Evolutionary conservation across 179 eudicot genomes (phyloP).

Genomic region (Silene coronaria): DNA sequence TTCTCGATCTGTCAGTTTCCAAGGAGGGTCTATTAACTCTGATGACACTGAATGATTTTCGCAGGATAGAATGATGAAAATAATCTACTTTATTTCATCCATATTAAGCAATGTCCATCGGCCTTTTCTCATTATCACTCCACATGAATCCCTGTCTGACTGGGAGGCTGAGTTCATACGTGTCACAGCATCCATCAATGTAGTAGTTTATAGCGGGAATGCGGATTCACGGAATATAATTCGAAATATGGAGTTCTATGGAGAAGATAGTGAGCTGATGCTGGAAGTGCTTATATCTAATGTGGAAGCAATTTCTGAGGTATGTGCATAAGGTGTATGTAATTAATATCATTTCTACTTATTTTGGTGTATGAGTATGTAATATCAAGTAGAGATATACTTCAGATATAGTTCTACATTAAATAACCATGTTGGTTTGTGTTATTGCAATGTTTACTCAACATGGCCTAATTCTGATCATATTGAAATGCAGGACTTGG

Average conservation of each 20-base stretch:
- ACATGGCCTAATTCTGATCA: background rate
- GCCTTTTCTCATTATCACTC: slow-evolving; percentile 60
- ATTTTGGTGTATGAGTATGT: background rate
- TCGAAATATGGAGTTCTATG: slow-evolving; percentile 49
- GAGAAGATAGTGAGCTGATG: slow-evolving; percentile 44
- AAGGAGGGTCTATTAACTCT: background rate
- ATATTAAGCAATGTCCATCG: slow-evolving; percentile 30
- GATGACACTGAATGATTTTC: slow-evolving; percentile 7
- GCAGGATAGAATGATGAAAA: slow-evolving; percentile 54
- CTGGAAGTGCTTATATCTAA: slow-evolving; percentile 63
- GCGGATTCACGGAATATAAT: slow-evolving; percentile 43
- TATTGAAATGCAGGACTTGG: slow-evolving; percentile 50
- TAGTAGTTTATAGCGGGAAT: slow-evolving; percentile 54
- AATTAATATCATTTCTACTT: background rate
- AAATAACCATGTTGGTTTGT: background rate
- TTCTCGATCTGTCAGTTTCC: slow-evolving; percentile 12
- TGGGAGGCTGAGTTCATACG: slow-evolving; percentile 75
- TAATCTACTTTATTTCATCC: slow-evolving; percentile 42
- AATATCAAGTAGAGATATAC: background rate
- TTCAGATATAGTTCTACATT: background rate
- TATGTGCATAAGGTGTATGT: slow-evolving; percentile 20
- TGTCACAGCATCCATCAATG: slow-evolving; percentile 47
- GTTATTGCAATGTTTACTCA: background rate
- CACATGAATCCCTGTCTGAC: slow-evolving; percentile 29
- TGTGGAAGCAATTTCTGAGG: slow-evolving; percentile 56